Evolutionary conservation across 495 filamentous ascomycete species (phyloP).

Genomic region (Margaritispora aquatica): DNA sequence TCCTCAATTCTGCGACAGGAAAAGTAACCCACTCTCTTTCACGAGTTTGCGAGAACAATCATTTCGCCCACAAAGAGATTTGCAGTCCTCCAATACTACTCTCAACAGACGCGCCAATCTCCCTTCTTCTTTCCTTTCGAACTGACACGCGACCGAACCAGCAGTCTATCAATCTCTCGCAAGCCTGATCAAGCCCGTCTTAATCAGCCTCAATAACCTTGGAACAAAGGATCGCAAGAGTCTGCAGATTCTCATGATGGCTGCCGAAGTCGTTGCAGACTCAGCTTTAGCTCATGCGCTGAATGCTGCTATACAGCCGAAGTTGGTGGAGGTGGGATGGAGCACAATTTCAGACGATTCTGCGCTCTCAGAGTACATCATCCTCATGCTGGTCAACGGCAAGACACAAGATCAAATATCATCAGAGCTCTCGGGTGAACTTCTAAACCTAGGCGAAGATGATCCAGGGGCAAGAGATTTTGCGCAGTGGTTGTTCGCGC

Average conservation of each 20-base stretch:
- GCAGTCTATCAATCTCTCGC: not conserved
- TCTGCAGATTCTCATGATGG: slow-evolving; percentile 45
- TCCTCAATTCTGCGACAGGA: too few species aligned
- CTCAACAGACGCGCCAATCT: not conserved
- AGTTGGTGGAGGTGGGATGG: slow-evolving; percentile 94
- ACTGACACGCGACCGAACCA: not conserved
- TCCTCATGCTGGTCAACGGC: slow-evolving; percentile 92
- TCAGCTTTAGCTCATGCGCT: slow-evolving; percentile 80
- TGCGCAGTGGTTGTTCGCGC: slow-evolving; percentile 83
- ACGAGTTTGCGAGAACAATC: not conserved
- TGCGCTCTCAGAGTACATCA: slow-evolving; percentile 89
- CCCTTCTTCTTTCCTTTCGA: not conserved
- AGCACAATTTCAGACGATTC: slow-evolving; percentile 69
- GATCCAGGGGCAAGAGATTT: slow-evolving; percentile 80
- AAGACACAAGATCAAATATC: slow-evolving; percentile 88
- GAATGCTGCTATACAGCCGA: slow-evolving; percentile 75
- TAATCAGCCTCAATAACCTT: slow-evolving; percentile 1
- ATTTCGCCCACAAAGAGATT: slow-evolving; percentile 1
- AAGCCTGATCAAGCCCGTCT: slow-evolving; percentile 4
- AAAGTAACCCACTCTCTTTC: too few species aligned
- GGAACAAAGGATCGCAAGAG: not conserved
- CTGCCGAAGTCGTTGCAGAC: slow-evolving; percentile 62
- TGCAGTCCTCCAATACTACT: too few species aligned
- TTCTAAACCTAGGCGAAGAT: slow-evolving; percentile 75
- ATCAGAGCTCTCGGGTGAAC: slow-evolving; percentile 79